phyloP scores from a whole-genome alignment of 768 basidiomycete genomes.

The Tulasnella sp. region DNA sequence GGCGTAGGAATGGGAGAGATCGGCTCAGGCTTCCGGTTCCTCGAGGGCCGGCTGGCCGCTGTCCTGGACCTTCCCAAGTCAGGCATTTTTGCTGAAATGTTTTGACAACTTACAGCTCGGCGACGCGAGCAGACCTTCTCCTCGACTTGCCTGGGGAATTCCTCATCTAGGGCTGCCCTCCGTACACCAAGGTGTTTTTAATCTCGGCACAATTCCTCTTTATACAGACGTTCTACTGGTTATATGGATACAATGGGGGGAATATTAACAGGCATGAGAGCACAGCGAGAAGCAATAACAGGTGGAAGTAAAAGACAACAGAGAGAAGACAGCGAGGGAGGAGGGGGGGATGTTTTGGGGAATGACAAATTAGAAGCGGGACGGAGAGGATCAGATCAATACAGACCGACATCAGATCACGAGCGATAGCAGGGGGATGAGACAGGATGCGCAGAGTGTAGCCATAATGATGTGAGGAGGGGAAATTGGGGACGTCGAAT shows the following conservation, averaged over 20 bases:
- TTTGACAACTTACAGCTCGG: neutral
- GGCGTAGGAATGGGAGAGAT: neutral
- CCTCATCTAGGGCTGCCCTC: neutral
- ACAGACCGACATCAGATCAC: neutral
- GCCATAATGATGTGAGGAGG: neutral
- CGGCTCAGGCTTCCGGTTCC: constrained; percentile 12
- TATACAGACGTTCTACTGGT: constrained; percentile 5
- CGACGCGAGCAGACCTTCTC: neutral
- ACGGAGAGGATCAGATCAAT: neutral
- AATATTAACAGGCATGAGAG: constrained; percentile 4
- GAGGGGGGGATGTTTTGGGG: neutral
- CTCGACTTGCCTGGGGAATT: neutral
- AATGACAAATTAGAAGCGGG: neutral
- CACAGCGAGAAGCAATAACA: neutral
- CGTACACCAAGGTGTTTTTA: neutral
- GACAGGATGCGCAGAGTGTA: neutral
- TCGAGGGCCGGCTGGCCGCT: constrained; percentile 8
- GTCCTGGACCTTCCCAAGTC: constrained; percentile 10
- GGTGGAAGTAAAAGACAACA: neutral
- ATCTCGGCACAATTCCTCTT: constrained; percentile 13
- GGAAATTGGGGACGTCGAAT: neutral
- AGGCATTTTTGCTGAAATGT: constrained; percentile 10
- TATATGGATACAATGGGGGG: constrained; percentile 8
- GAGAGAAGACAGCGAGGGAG: neutral
- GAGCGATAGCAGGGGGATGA: constrained; percentile 11